Base-by-base conservation (phyloP, 768 basidiomycete species). In the Auricularia heimuer region DNA sequence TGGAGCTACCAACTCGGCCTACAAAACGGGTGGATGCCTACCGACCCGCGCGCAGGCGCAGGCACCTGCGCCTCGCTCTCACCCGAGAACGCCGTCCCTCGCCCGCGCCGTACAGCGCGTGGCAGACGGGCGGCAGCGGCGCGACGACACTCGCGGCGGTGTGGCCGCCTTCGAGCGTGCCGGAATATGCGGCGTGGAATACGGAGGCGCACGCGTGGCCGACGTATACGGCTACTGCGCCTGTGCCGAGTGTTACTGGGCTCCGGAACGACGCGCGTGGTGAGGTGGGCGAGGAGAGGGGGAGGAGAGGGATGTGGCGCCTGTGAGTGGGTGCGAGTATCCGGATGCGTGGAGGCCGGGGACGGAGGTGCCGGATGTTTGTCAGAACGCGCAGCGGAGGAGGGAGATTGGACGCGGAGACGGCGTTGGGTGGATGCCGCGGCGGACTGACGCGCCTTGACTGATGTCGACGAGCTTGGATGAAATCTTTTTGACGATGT, bases 1-100 rank as follows among this genome's bases (percentile, higher is more conserved):
- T 99, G 96, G 96, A 92, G 92, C 29, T 98, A 98, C 78, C 82
- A 87, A 72, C 88, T 97, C 51, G 97, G 96, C 37, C 81, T 95
- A 61, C 78, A 92, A 69, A 78, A 97, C 39, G 94, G 93, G 6
- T 99, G 93, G 92, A 89, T 98, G 80, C 96, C 97, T 6, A 79
- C 70, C 4, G 92, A 99, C 77, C 97, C 95, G 60, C 85, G 95
- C 67, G 75, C 75, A 0, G 88, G 92, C 4, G 76, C 78, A 29
- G 95, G 95, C n/a, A 75, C 74, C 54, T 99, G 96, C 75, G 6
- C n/a, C 8, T 54, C 54, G 83, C 84, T 45, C 39, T 29, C 37
- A 79, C 85, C 29, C 29, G 29, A 29, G 2, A 29, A 73, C 72
- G 79, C 58, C 73, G 72, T 42, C 80, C 64, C 90, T 82, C 81